Evolutionary conservation across 108 stramenopile genomes (phyloP), one percentile per base, ranked within the genome.

Genomic region (Cyclotella choctawhatcheeana): DNA sequence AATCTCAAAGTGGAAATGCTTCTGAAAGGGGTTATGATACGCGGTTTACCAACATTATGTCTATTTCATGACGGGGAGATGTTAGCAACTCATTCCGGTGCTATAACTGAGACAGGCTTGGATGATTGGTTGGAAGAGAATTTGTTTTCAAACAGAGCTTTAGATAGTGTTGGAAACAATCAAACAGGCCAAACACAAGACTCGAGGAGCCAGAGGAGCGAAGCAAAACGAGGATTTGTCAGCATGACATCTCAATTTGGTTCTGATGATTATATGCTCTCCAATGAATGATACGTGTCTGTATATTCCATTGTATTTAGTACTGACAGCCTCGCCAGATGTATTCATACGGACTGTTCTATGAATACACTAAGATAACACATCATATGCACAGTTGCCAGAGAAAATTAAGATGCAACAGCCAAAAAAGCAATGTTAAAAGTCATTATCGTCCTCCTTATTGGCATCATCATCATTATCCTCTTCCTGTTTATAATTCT

Each of bases 1-100:
- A 53, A 78, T 44, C 64, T 88, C 67, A 88, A 88, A 58, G 66
- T 88, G 22, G 88, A 88, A 77, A 61, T 88, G 69, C 64, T 88
- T 13, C 37, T 88, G 52, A 74, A 88, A 50, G 81, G 82, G n/a
- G 75, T 84, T 1, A 66, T 82, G 77, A 76, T 86, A 31, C 58
- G 78, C 29, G 78, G 82, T 14, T 79, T 88, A 50, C 85, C 88
- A 0, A 77, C 88, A 3, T 76, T 88, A 60, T 69, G 86, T 44
- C 69, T 88, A 10, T 76, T 80, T 67, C 56, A 76, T 45, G 64
- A 80, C 25, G 82, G 71, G 14, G 60, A 71, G 7, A 67, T 74
- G 5, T 40, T 80, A 58, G 74, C 82, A 16, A 71, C 54, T 12
- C 83, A 73, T 58, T 84, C 81, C 22, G 88, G 88, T 44, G 70